Evolutionary conservation across 1,284 basidiomycete species (phyloP).

Genomic region (Puccinia novopanici): DNA sequence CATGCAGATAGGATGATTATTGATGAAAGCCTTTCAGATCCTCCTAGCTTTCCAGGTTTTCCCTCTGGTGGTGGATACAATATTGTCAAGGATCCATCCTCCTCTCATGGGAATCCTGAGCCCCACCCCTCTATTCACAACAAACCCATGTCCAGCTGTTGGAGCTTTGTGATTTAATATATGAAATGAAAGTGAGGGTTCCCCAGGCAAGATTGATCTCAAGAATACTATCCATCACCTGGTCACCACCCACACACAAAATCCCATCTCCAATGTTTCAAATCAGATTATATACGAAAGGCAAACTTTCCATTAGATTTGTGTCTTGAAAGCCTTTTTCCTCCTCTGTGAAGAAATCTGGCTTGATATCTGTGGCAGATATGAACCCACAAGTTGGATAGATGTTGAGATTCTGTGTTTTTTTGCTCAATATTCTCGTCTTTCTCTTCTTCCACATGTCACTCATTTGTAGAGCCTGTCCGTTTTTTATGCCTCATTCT

Average conservation of each 20-base stretch:
- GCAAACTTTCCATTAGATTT: not conserved
- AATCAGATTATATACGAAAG: not conserved
- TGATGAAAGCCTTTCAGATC: conserved; percentile 50
- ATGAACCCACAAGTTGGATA: too few species aligned
- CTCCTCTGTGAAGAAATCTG: not conserved
- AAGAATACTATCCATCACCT: conserved; percentile 7
- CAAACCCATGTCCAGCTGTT: not conserved
- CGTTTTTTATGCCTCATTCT: too few species aligned
- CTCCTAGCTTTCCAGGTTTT: conserved; percentile 31
- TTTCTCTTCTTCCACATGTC: too few species aligned
- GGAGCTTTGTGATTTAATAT: not conserved
- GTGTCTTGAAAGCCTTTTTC: not conserved
- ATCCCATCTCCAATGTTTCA: not conserved
- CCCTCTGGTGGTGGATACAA: not conserved
- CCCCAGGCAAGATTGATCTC: not conserved
- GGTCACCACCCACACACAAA: not conserved
- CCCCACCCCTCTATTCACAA: not conserved
- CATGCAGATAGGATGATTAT: conserved; percentile 7
- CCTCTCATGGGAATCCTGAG: not conserved
- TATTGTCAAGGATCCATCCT: not conserved
- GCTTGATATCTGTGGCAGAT: not conserved
- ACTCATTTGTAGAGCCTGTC: too few species aligned
- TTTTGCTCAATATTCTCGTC: too few species aligned
- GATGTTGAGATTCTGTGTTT: too few species aligned
- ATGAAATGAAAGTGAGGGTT: not conserved